These are phyloP conservation scores for Calcarisporium arbuscula DNA, from an alignment of 2,329 filamentous ascomycete species.

Conservation along the genomic window DNA sequence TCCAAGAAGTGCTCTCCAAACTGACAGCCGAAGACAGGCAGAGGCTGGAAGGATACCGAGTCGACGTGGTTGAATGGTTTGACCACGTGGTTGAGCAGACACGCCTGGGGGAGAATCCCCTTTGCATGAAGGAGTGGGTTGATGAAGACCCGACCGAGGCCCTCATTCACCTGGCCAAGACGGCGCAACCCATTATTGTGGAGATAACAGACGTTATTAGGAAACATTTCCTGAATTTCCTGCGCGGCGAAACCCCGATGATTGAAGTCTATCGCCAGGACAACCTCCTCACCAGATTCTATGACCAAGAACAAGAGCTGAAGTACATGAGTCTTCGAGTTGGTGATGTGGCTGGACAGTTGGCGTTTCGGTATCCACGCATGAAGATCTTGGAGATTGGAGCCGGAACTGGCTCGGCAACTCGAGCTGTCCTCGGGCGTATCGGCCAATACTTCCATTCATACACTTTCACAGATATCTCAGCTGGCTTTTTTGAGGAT, in stretches of 20 bases:
- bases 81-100: not conserved
- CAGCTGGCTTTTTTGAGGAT: not conserved
- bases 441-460: not conserved
- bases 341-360: not conserved
- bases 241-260: not conserved
- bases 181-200: not conserved
- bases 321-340: not conserved
- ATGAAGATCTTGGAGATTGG: not conserved
- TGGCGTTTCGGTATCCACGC: not conserved
- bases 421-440: not conserved
- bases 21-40: not conserved
- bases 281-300: constrained; percentile 1
- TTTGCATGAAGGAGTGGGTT: not conserved
- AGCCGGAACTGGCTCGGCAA: not conserved
- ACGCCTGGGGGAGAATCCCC: not conserved
- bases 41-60: not conserved
- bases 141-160: not conserved
- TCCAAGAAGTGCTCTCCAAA: not conserved
- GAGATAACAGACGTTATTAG: not conserved
- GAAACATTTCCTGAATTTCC: not conserved
- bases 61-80: not conserved
- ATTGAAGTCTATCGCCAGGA: not conserved
- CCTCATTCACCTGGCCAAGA: not conserved
- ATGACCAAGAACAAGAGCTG: not conserved
- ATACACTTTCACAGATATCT: constrained; percentile 2